Evolutionary conservation across 805 yeast genomes (phyloP), one percentile per base, ranked within the genome.

Genomic region (Cyberlindnera maclurae): DNA sequence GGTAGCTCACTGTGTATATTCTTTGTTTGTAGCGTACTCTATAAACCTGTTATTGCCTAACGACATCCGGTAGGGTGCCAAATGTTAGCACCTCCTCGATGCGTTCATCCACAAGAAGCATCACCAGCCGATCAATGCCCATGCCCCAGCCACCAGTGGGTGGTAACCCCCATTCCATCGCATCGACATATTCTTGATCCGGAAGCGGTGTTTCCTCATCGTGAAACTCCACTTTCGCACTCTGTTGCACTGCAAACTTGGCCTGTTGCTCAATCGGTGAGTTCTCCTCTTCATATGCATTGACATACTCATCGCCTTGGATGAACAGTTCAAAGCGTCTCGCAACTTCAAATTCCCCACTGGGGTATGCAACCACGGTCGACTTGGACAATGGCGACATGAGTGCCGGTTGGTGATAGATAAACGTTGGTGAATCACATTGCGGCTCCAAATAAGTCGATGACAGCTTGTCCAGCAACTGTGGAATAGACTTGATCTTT

Each of bases 91-190:
- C 94, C 11, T 75, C 74, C 38, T 82, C 90, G 13, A 93, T 88
- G 22, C 95, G 65, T 30, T 71, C 61, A 0, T 75, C 79, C 4
- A 82, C 71, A 26, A 90, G 62, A 15, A 86, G 59, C 97, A 90
- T 87, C 37, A 80, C 78, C 28, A 93, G 59, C 38, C 99, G 62
- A 55, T 93, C 99, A 15, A 93, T 70, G 0, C 99, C 99, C 43
- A 95, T 64, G 1, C 98, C 99, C 85, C 96, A 85, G 0, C 99
- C 99, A 2, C 95, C 97, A 3, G 97, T 90, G 1, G 98, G 98
- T 3, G 97, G 97, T 64, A 93, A 72, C 1, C 96, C 97, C 71
- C 81, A 85, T 55, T 86, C 90, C 89, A 93, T 79, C 12, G 80
- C 74, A 31, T 73, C 70, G 1, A 88, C 75, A 55, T 77, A 93